phyloP scores from a whole-genome alignment of 192 early-diverging fungal genomes.

The Umbelopsis isabellina region DNA sequence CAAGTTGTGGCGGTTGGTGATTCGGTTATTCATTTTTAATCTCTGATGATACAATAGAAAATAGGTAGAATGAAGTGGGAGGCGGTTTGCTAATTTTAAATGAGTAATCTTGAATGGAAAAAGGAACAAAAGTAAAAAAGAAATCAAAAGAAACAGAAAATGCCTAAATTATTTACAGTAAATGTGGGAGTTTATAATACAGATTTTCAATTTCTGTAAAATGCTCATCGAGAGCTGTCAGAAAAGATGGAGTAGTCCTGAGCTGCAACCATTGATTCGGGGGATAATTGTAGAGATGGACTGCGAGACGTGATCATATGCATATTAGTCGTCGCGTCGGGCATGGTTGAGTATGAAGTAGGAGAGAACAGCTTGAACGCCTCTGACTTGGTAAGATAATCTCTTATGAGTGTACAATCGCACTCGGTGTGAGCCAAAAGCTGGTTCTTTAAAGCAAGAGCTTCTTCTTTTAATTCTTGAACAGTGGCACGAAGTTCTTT shows the following conservation, averaged over 20 bases:
- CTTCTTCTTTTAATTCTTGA: slow-evolving; percentile 45
- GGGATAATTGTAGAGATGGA: no score
- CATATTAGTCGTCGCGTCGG: background rate
- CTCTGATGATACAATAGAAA: no score
- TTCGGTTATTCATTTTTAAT: no score
- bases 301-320: no score
- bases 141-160: background rate
- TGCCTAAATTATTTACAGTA: slow-evolving; percentile 1
- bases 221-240: no score
- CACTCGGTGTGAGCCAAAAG: slow-evolving; percentile 24
- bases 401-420: background rate
- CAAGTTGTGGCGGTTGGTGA: no score
- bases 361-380: background rate
- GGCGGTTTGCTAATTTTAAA: no score
- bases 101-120: no score
- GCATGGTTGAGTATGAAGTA: background rate
- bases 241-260: no score
- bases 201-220: background rate
- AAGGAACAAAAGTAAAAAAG: background rate
- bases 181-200: background rate
- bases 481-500: slow-evolving; percentile 33
- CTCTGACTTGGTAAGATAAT: background rate
- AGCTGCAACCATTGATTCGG: no score
- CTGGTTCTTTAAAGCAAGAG: slow-evolving; percentile 22
- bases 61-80: no score